Conservation (phyloP, 1,284 basidiomycete species). For the Fomes fomentarius region DNA sequence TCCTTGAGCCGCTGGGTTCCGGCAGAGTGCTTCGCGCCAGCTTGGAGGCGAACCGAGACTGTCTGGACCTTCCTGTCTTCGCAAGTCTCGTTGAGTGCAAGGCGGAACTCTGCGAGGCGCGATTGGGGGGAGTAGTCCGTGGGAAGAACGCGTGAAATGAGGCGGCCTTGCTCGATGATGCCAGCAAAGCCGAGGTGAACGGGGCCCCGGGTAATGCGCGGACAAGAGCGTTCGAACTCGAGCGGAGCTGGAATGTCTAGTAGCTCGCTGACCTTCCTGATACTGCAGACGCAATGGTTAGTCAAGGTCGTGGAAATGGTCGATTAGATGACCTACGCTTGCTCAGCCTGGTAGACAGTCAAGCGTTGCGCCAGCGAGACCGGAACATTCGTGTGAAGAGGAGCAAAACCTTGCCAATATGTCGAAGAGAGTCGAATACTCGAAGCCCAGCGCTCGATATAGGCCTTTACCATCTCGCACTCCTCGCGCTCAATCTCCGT, state of each 20-base stretch:
- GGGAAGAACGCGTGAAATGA: neutral
- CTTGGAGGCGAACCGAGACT: neutral
- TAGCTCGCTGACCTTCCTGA: neutral
- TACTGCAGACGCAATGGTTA: neutral
- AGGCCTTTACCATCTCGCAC: constrained; percentile 5
- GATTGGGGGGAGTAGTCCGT: neutral
- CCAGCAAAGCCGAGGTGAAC: constrained; percentile 2
- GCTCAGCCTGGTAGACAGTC: constrained; percentile 7
- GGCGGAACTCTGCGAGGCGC: neutral
- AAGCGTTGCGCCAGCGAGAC: neutral
- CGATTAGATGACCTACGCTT: constrained; percentile 2
- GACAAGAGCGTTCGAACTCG: constrained; percentile 6
- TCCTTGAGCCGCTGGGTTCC: constrained; percentile 4
- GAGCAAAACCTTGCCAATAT: constrained; percentile 10
- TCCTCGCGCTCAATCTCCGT: neutral
- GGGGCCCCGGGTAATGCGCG: neutral
- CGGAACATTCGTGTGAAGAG: constrained; percentile 1
- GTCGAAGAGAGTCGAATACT: constrained; percentile 6
- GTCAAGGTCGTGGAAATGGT: neutral
- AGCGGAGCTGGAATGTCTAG: constrained; percentile 7
- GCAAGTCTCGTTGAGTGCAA: neutral
- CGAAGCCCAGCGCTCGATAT: constrained; percentile 7
- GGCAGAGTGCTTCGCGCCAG: constrained; percentile 6
- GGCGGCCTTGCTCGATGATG: neutral
- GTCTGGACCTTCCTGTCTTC: neutral